Base-by-base conservation (phyloP, 2,329 filamentous ascomycete genomes). In the Scedosporium minutisporum region DNA sequence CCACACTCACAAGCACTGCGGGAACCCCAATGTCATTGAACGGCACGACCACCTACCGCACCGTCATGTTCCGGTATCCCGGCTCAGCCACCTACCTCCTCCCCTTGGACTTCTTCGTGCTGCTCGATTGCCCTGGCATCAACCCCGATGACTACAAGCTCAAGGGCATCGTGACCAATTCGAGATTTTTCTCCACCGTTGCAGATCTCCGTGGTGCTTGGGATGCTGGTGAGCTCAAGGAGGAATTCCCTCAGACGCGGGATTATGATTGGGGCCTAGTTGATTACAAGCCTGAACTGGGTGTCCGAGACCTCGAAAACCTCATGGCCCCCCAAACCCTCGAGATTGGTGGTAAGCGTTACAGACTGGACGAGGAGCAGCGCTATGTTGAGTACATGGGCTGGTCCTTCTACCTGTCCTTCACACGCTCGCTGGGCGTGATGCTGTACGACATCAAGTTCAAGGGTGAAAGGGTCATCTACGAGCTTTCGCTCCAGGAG, bases 401-500 rank as follows among this genome's bases (percentile, higher is more conserved):
- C 18, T 84, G 79, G 71, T 74, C 75, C 3, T 82, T 83, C 69
- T 83, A 81, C 69, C 71, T 82, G 23, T 70, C 75, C 10, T 77
- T 75, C 65, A 74, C 74, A 5, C 75, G 75, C 48, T 72, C 76
- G 2, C 74, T 78, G 1, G 80, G 79, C 1, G 65, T 82, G 9
- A 75, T 73, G 65, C 70, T 82, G 12, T 79, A 75, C 66, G 80
- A 83, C 66, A 78, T 83, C 65, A 74, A 73, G 23, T 82, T 79
- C 71, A 78, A 79, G 65, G 78, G 76, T 12, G 75, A 82, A 65
- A 73, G 79, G 1, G 74, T 83, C 53, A 71, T 83, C 57, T 83
- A 83, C 66, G 79, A 83, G 69, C 74, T 83, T 4, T 76, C 76
- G 7, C 71, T 82, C 59, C 79, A 83, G 66, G 80, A 83, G 67